phyloP scores from a whole-genome alignment of 495 filamentous ascomycete genomes.

The Penicillium paradoxum region DNA sequence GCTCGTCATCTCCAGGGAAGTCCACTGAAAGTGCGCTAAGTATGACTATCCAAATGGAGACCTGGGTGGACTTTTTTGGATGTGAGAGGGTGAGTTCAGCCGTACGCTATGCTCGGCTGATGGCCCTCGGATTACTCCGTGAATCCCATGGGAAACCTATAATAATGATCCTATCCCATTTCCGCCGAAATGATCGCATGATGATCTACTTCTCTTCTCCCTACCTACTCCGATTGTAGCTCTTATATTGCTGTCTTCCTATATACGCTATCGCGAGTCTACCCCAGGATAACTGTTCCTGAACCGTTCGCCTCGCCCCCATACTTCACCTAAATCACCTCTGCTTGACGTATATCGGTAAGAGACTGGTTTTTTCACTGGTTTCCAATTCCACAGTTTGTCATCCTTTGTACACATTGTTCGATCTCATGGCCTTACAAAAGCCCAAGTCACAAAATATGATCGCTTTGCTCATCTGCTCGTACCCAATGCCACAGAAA shows the following conservation, averaged over 20 bases:
- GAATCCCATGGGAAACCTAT: conserved; percentile 6
- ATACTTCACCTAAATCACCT: neutral
- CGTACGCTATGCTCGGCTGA: conserved; percentile 11
- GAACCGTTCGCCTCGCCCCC: neutral
- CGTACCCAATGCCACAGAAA: neutral
- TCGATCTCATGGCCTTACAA: neutral
- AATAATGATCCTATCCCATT: conserved; percentile 12
- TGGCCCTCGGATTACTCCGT: conserved; percentile 8
- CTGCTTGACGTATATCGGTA: neutral
- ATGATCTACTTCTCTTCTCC: neutral
- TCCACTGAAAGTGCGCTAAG: neutral
- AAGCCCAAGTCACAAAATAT: neutral
- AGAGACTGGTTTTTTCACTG: neutral
- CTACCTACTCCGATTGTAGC: neutral
- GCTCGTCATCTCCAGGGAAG: conserved; percentile 6
- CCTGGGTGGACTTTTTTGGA: neutral
- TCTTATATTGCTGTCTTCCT: neutral
- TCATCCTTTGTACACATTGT: neutral
- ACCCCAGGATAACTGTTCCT: neutral
- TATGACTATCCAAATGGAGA: conserved; percentile 6
- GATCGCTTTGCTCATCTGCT: neutral
- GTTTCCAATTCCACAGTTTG: neutral
- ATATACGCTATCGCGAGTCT: neutral
- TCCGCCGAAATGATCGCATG: conserved; percentile 12
- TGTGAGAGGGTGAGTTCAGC: conserved; percentile 13